These are phyloP conservation scores for Diaporthe humulicola DNA, from an alignment of 2,329 filamentous ascomycete species.

Conservation along the genomic window DNA sequence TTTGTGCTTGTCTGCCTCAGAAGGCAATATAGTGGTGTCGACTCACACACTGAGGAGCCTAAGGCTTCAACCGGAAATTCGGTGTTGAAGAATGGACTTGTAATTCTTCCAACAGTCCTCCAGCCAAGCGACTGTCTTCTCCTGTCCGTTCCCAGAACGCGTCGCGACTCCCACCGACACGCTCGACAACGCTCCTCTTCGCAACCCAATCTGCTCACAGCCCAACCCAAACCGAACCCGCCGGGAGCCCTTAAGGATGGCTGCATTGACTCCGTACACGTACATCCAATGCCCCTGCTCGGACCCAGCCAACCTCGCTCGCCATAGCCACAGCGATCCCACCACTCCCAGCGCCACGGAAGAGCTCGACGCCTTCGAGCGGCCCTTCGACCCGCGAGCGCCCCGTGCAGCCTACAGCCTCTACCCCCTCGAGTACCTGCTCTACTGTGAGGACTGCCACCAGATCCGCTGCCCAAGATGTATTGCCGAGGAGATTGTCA, in stretches of 20 bases:
- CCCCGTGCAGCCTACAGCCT: constrained; percentile 91
- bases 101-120: neutral
- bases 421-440: constrained; percentile 91
- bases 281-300: constrained; percentile 78
- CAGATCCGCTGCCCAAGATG: constrained; percentile 95
- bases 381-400: constrained; percentile 87
- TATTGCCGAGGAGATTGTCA: constrained; percentile 92
- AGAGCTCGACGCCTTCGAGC: constrained; percentile 76
- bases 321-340: constrained; percentile 47
- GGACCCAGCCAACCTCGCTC: constrained; percentile 54
- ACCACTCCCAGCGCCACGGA: constrained; percentile 27
- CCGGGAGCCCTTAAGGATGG: constrained; percentile 52
- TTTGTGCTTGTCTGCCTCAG: neutral
- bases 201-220: neutral
- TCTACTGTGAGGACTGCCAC: constrained; percentile 98
- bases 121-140: neutral
- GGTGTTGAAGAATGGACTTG: neutral
- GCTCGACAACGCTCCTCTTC: neutral
- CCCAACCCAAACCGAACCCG: neutral
- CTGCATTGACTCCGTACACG: constrained; percentile 70
- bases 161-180: neutral
- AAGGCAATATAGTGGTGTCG: neutral
- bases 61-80: neutral
- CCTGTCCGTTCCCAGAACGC: neutral
- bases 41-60: neutral